Percentiles rank a stretch among this genome's conserved stretches.
Evolutionary conservation across 805 yeast genomes (phyloP).

Genomic region (Candida oleophila): DNA sequence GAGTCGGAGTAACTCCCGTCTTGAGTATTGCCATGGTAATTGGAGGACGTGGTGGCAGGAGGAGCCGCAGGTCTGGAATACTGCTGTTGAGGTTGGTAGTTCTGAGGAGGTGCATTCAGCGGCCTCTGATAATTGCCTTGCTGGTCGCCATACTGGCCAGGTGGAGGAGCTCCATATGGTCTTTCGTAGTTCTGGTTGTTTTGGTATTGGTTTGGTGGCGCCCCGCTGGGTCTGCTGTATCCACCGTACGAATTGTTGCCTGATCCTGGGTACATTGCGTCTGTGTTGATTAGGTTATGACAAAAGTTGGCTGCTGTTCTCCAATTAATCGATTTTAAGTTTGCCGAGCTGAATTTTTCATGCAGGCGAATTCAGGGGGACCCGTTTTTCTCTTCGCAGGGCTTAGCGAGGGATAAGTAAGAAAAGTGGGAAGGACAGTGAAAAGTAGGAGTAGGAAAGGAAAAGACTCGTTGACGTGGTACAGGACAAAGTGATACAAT

Average conservation of each 20-base stretch:
- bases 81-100: slow-evolving; percentile 3
- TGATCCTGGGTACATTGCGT: slow-evolving; percentile 15
- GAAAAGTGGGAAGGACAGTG: too few species aligned
- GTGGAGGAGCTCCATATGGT: slow-evolving; percentile 21
- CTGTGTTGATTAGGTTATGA: not conserved
- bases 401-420: not conserved
- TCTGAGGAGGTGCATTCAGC: slow-evolving; percentile 8
- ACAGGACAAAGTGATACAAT: too few species aligned
- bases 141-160: slow-evolving; percentile 10
- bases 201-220: slow-evolving; percentile 8
- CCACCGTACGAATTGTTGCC: slow-evolving; percentile 11
- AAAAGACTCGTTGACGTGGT: too few species aligned
- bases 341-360: too few species aligned
- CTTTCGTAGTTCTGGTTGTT: too few species aligned
- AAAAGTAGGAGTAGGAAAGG: too few species aligned
- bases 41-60: not conserved
- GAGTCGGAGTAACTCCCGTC: slow-evolving; percentile 19
- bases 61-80: slow-evolving; percentile 5
- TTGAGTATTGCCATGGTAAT: slow-evolving; percentile 7
- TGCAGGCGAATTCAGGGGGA: not conserved
- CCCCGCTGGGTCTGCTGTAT: slow-evolving; percentile 6
- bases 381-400: not conserved
- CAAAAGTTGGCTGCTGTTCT: too few species aligned
- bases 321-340: too few species aligned
- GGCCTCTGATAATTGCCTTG: slow-evolving; percentile 5